Evolutionary conservation across 2,329 filamentous ascomycete genomes (phyloP).

Genomic region (Amauroascus niger): DNA sequence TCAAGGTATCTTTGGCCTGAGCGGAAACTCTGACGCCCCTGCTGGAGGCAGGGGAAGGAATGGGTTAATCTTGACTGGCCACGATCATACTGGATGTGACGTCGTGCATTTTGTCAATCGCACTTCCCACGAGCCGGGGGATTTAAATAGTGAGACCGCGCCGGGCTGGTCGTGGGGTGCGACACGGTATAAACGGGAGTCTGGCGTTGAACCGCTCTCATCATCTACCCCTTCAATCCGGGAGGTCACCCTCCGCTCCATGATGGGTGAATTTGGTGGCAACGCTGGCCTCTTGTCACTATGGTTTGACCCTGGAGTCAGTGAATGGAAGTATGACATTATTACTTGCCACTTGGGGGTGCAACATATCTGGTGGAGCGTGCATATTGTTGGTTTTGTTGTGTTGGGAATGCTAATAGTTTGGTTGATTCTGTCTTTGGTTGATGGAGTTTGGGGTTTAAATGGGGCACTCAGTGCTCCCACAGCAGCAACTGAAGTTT

Average conservation of each 20-base stretch:
- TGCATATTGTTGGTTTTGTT: slow-evolving; percentile 63
- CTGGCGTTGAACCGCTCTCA: background rate
- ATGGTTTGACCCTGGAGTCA: slow-evolving; percentile 65
- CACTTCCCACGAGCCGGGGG: slow-evolving; percentile 22
- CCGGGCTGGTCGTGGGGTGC: slow-evolving; percentile 31
- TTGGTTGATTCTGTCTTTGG: slow-evolving; percentile 9
- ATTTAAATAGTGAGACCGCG: background rate
- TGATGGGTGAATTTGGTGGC: slow-evolving; percentile 96
- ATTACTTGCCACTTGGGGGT: slow-evolving; percentile 66
- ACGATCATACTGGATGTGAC: slow-evolving; percentile 93
- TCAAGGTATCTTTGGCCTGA: slow-evolving; percentile 74
- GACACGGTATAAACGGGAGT: slow-evolving; percentile 21
- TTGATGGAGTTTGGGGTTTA: background rate
- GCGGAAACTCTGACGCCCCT: slow-evolving; percentile 49
- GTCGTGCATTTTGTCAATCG: slow-evolving; percentile 72
- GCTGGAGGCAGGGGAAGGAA: slow-evolving; percentile 56
- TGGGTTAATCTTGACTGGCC: slow-evolving; percentile 79
- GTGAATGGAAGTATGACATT: slow-evolving; percentile 77
- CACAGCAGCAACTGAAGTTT: too few relatives aligned
- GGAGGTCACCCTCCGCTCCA: slow-evolving; percentile 88
- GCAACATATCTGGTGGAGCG: slow-evolving; percentile 90
- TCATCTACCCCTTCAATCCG: slow-evolving; percentile 46
- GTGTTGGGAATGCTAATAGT: slow-evolving; percentile 29
- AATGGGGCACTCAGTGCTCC: background rate
- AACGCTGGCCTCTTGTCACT: slow-evolving; percentile 79